phyloP scores from a whole-genome alignment of 805 yeast species.

The Wickerhamiella sergipiensis region DNA sequence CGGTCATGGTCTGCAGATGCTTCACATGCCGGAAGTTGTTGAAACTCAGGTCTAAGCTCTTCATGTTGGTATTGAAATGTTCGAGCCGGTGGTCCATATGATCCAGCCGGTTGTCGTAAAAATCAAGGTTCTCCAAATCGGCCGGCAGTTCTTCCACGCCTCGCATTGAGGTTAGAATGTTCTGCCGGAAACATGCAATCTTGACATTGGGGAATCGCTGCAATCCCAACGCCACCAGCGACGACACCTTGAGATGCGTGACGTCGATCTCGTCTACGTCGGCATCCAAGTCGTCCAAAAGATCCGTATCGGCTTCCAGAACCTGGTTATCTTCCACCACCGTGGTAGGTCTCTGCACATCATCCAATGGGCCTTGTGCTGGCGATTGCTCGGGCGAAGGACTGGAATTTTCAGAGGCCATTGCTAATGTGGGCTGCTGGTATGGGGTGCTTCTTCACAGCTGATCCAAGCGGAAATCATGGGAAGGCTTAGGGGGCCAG shows the following conservation, averaged over 20 bases:
- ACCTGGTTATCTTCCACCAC: slow-evolving; percentile 23
- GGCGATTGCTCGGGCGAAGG: background rate
- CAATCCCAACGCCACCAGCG: slow-evolving; percentile 36
- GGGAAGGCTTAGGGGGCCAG: too few species aligned
- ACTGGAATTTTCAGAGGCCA: background rate
- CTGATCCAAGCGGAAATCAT: too few species aligned
- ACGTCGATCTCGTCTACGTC: slow-evolving; percentile 43
- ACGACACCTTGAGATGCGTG: slow-evolving; percentile 41
- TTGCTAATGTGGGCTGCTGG: background rate
- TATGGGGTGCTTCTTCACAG: too few species aligned
- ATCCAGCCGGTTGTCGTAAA: slow-evolving; percentile 82
- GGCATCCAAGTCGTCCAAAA: slow-evolving; percentile 33
- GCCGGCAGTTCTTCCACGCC: slow-evolving; percentile 50
- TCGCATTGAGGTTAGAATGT: slow-evolving; percentile 58
- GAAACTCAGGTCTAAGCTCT: slow-evolving; percentile 68
- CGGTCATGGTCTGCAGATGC: slow-evolving; percentile 48
- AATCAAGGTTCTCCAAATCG: slow-evolving; percentile 61
- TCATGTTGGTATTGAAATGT: slow-evolving; percentile 38
- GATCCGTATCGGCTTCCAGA: slow-evolving; percentile 45
- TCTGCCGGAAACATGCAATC: slow-evolving; percentile 65
- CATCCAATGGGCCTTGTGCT: background rate
- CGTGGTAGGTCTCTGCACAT: slow-evolving; percentile 1
- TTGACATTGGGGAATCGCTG: slow-evolving; percentile 38
- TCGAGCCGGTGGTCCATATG: slow-evolving; percentile 59
- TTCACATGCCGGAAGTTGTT: slow-evolving; percentile 79